These are phyloP conservation scores for Tranzscheliella williamsii DNA, from an alignment of 1,284 basidiomycete genomes.

Conservation along the genomic window DNA sequence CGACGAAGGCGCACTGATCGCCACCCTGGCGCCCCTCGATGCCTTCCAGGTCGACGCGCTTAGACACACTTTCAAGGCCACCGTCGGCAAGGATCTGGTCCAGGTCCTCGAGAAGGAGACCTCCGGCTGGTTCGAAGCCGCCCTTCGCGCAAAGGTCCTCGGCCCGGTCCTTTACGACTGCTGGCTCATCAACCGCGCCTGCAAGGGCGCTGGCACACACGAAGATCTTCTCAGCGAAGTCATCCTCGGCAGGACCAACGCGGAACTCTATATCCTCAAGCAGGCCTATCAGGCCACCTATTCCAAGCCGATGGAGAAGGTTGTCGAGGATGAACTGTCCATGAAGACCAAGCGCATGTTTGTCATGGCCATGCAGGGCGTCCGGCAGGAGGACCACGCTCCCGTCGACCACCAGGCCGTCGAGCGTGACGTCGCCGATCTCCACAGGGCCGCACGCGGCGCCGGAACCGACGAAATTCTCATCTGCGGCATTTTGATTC, in stretches of 20 bases:
- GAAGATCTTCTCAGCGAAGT: conserved; percentile 59
- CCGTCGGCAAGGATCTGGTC: conserved; percentile 54
- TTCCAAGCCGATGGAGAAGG: conserved; percentile 50
- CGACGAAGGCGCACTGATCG: conserved; percentile 48
- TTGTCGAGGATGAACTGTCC: conserved; percentile 57
- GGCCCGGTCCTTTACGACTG: conserved; percentile 57
- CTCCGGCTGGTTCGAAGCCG: conserved; percentile 53
- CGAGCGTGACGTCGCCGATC: conserved; percentile 32
- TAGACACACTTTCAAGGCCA: conserved; percentile 48
- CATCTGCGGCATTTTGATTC: conserved; percentile 56
- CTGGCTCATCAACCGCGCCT: conserved; percentile 54
- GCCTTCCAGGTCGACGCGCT: conserved; percentile 54
- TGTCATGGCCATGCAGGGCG: conserved; percentile 53
- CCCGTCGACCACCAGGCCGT: conserved; percentile 38
- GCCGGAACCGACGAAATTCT: conserved; percentile 53
- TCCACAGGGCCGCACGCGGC: conserved; percentile 32
- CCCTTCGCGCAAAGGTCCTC: conserved; percentile 46
- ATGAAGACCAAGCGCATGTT: conserved; percentile 59
- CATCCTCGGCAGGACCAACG: conserved; percentile 50
- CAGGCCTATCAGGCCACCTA: conserved; percentile 51
- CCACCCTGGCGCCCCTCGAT: conserved; percentile 45
- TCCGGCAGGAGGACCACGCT: conserved; percentile 44
- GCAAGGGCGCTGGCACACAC: conserved; percentile 57
- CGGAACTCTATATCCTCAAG: conserved; percentile 56
- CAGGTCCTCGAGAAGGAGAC: conserved; percentile 57